phyloP scores from a whole-genome alignment of 2,329 filamentous ascomycete species.

The Pseudocercospora eumusae region DNA sequence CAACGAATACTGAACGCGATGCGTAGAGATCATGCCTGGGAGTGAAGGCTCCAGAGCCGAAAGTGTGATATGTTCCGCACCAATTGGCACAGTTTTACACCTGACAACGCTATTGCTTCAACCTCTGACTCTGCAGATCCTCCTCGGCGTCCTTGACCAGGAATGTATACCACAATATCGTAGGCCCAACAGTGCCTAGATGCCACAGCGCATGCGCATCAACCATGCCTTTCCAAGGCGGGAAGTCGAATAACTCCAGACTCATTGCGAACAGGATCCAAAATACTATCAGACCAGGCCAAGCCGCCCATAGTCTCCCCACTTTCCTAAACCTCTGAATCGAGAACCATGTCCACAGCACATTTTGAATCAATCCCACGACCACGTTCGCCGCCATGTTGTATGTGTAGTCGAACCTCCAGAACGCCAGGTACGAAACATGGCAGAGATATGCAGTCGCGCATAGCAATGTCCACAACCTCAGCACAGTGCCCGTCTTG shows the following conservation, averaged over 20 bases:
- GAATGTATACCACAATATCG: constrained; percentile 93
- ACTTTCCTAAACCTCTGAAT: constrained; percentile 70
- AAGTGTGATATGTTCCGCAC: not conserved
- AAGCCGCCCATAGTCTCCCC: constrained; percentile 75
- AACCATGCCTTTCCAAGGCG: constrained; percentile 76
- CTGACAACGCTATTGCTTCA: constrained; percentile 61
- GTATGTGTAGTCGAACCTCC: constrained; percentile 93
- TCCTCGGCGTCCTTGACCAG: constrained; percentile 81
- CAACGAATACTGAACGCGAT: too few relatives aligned
- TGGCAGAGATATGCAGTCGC: constrained; percentile 70
- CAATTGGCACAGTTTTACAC: not conserved
- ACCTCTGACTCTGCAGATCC: constrained; percentile 70
- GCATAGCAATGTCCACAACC: constrained; percentile 76
- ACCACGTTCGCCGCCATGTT: constrained; percentile 96
- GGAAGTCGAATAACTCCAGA: constrained; percentile 90
- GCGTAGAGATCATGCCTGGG: too few relatives aligned
- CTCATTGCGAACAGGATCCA: constrained; percentile 95
- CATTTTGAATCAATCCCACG: constrained; percentile 75
- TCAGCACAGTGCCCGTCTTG: constrained; percentile 54
- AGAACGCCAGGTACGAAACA: constrained; percentile 79
- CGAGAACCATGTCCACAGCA: constrained; percentile 85
- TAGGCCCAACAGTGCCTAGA: constrained; percentile 84
- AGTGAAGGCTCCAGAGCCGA: not conserved
- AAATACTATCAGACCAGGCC: constrained; percentile 86
- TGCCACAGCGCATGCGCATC: constrained; percentile 98